Evolutionary conservation across 345 rosid species (phyloP).

Genomic region (Bruguiera sexangula): DNA sequence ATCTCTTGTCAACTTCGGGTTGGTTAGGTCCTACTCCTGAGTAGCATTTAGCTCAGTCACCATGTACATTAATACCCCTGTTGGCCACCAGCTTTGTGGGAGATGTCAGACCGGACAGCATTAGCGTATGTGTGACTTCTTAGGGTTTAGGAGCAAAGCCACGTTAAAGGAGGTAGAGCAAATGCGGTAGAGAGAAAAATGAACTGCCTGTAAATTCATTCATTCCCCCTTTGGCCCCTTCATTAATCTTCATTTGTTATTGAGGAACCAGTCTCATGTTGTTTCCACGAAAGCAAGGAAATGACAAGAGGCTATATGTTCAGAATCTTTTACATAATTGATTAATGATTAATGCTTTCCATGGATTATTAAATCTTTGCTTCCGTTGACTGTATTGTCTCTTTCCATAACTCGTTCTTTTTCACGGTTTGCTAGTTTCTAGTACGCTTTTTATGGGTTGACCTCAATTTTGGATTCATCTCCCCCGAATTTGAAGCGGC

Average conservation of each 20-base stretch:
- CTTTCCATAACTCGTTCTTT: background rate
- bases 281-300: constrained; percentile 27
- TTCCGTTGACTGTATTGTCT: background rate
- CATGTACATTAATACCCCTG: constrained; percentile 19
- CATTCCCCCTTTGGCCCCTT: background rate
- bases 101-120: background rate
- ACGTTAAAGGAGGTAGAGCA: constrained; percentile 9
- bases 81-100: background rate
- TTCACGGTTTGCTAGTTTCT: background rate
- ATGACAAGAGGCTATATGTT: constrained; percentile 5
- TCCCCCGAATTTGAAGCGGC: background rate
- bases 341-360: background rate
- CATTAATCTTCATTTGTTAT: constrained; percentile 12
- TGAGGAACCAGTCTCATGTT: constrained; percentile 34
- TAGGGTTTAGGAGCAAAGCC: constrained; percentile 21
- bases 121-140: constrained; percentile 8
- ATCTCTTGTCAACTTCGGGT: constrained; percentile 85
- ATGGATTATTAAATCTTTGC: background rate
- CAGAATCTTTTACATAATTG: constrained; percentile 16
- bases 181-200: constrained; percentile 1
- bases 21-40: constrained; percentile 84
- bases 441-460: constrained; percentile 1
- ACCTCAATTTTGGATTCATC: constrained; percentile 23
- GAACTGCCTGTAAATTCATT: constrained; percentile 28
- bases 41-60: background rate